phyloP scores from a whole-genome alignment of 1,139 yeast genomes.

The Lodderomyces metapsilosis region DNA sequence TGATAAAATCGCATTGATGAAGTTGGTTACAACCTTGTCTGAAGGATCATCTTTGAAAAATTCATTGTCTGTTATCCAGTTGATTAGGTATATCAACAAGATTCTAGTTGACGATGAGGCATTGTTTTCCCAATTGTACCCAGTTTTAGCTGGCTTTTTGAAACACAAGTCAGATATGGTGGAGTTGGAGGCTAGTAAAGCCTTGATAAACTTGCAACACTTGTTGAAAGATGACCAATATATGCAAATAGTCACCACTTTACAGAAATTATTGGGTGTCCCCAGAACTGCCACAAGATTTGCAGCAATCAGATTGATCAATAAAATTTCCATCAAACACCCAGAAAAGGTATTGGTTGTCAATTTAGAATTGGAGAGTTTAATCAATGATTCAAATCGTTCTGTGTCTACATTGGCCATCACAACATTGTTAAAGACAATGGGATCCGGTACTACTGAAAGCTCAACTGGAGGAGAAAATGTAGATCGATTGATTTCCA shows the following conservation, averaged over 20 bases:
- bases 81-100: slow-evolving; percentile 78
- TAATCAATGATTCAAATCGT: slow-evolving; percentile 86
- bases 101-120: slow-evolving; percentile 61
- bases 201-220: slow-evolving; percentile 63
- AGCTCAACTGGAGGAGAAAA: slow-evolving; percentile 50
- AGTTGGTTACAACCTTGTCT: slow-evolving; percentile 78
- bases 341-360: slow-evolving; percentile 74
- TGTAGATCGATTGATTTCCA: slow-evolving; percentile 85
- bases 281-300: slow-evolving; percentile 90
- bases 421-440: slow-evolving; percentile 92
- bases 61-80: slow-evolving; percentile 78
- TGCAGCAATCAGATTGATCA: slow-evolving; percentile 88
- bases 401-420: slow-evolving; percentile 98
- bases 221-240: slow-evolving; percentile 62
- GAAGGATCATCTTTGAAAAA: slow-evolving; percentile 62
- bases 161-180: slow-evolving; percentile 87
- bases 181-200: slow-evolving; percentile 89
- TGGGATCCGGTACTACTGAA: slow-evolving; percentile 62
- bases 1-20: slow-evolving; percentile 92
- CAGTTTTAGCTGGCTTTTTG: slow-evolving; percentile 67
- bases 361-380: slow-evolving; percentile 77
- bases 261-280: slow-evolving; percentile 77
- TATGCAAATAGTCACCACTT: slow-evolving; percentile 61
- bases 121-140: slow-evolving; percentile 54
- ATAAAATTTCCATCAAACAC: slow-evolving; percentile 75